Evolutionary conservation across 2,329 filamentous ascomycete species (phyloP), one percentile per base, ranked within the genome.

Genomic region (Botrytis pseudocinerea): DNA sequence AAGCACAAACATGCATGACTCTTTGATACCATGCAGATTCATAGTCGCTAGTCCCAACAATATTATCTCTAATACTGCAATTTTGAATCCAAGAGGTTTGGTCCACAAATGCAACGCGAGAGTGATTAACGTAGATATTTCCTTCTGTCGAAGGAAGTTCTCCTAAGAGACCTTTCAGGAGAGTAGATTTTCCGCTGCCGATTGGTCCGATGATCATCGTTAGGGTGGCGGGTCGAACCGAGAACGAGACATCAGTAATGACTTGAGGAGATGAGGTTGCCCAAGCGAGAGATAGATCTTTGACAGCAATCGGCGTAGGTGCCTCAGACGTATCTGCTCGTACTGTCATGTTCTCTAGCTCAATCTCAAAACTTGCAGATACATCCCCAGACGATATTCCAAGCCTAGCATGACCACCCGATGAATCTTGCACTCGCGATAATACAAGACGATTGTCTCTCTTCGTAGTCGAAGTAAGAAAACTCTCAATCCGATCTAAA

Each of bases 1-100:
- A 82, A 1, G 90, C 89, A 78, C 90, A 92, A 16, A 89, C 89
- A 78, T 91, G 87, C 16, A 92, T 82, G 25, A 92, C 90, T 62
- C 86, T 81, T 63, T 89, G 84, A 78, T 92, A 92, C 89, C 90
- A 91, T 14, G 81, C 81, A 38, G 85, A 82, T 40, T 91, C 84
- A 73, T 83, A 86, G 1, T 82, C 81, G 65, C 75, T 74, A 16
- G 76, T 72, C 0, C 82, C 83, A 1, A 83, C 73, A 4, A 86
- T 84, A 60, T 83, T 84, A 0, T 83, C 75, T 25, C 79, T 78
- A 57, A 86, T 77, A 0, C 80, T 82, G 1, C 76, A 79, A 70
- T 86, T 85, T 4, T 80, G 79, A 4, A 86, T 80, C 84, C 84
- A 87, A 0, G 85, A 82, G 1, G 76, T 77, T 73, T 87, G 85